These are phyloP conservation scores for Ammopiptanthus mongolicus DNA, from an alignment of 306 rosid genomes.

Conservation along the genomic window DNA sequence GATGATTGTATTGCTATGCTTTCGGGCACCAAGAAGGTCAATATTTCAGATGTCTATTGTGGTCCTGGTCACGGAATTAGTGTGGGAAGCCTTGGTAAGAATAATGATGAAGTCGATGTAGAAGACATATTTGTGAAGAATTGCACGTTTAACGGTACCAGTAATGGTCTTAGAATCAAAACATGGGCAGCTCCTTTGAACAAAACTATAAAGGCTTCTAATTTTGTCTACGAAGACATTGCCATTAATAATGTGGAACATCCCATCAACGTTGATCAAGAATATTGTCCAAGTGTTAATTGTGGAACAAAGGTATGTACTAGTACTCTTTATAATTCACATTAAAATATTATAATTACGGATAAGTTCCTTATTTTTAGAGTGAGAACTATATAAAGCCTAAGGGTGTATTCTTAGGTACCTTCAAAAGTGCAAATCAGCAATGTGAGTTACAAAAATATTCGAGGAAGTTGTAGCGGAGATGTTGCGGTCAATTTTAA, in stretches of 20 bases:
- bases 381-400: too few relatives aligned
- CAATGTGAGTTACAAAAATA: constrained; percentile 39
- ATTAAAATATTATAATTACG: too few relatives aligned
- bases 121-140: constrained; percentile 33
- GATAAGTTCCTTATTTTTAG: too few relatives aligned
- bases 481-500: constrained; percentile 31
- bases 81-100: constrained; percentile 56
- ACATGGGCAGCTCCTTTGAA: constrained; percentile 43
- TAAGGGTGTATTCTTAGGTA: constrained; percentile 3
- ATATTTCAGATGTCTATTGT: constrained; percentile 30
- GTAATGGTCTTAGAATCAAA: constrained; percentile 59
- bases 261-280: constrained; percentile 58
- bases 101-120: constrained; percentile 29
- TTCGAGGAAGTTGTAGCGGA: constrained; percentile 41
- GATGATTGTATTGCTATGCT: constrained; percentile 62
- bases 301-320: constrained; percentile 32
- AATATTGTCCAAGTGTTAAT: constrained; percentile 37
- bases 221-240: constrained; percentile 45
- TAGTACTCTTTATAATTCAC: too few relatives aligned
- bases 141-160: constrained; percentile 37
- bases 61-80: constrained; percentile 83
- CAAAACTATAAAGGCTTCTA: constrained; percentile 11
- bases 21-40: constrained; percentile 30
- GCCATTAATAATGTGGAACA: constrained; percentile 31
- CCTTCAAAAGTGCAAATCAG: constrained; percentile 55